Evolutionary conservation across 2,329 filamentous ascomycete genomes (phyloP).

Genomic region (Colletotrichum lupini): DNA sequence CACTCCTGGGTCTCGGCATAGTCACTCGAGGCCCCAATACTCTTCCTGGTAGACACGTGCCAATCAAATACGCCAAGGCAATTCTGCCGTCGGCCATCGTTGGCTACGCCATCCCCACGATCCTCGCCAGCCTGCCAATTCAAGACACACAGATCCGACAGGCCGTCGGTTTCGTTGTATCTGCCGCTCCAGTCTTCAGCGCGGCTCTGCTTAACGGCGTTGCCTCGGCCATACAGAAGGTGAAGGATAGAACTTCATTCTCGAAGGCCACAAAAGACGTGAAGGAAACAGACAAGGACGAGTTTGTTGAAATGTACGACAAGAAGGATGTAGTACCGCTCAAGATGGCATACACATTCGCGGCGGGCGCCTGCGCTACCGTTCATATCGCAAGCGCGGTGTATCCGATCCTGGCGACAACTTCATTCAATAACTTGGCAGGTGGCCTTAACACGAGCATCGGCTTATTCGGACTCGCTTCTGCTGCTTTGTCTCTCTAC

Average conservation of each 20-base stretch:
- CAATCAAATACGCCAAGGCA: neutral
- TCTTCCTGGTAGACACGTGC: conserved; percentile 11
- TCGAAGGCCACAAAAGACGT: neutral
- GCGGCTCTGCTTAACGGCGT: neutral
- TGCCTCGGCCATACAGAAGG: neutral
- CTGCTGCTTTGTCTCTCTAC: neutral
- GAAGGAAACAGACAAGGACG: neutral
- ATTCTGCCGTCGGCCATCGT: neutral
- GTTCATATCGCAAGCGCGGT: neutral
- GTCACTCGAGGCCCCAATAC: neutral
- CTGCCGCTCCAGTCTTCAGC: neutral
- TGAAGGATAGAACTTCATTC: neutral
- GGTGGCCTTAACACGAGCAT: conserved; percentile 25
- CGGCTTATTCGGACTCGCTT: neutral
- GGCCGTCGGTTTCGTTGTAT: neutral
- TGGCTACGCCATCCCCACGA: neutral
- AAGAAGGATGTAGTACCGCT: conserved; percentile 7
- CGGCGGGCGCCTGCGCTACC: neutral
- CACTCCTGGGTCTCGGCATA: neutral
- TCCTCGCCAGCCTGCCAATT: neutral
- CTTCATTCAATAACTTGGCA: neutral
- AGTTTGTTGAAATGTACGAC: conserved; percentile 7
- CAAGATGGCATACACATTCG: conserved; percentile 3
- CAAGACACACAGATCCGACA: conserved; percentile 3
- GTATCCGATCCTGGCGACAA: neutral